These are phyloP conservation scores for Phytophthora cryptogea DNA, from an alignment of 352 stramenopile species.

Conservation along the genomic window DNA sequence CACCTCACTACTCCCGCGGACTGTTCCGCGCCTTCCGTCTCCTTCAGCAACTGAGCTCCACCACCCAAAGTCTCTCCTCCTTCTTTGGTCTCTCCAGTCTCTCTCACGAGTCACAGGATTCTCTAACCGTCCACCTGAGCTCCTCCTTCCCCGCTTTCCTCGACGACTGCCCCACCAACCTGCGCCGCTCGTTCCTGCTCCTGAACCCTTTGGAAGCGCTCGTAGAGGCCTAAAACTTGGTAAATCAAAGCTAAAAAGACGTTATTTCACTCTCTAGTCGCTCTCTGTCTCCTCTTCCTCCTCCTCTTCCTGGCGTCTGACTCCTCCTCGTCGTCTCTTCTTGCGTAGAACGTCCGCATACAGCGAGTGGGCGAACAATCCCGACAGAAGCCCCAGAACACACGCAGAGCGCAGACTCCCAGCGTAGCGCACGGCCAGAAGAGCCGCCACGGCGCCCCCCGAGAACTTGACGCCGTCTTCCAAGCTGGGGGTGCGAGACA, in stretches of 20 bases:
- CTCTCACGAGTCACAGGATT: neutral
- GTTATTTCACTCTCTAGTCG: neutral
- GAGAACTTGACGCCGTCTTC: slow-evolving; percentile 67
- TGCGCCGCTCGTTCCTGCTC: slow-evolving; percentile 43
- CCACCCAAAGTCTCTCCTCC: slow-evolving; percentile 8
- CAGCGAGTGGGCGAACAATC: slow-evolving; percentile 71
- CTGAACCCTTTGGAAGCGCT: slow-evolving; percentile 50
- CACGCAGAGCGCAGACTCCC: slow-evolving; percentile 65
- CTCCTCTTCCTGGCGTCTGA: slow-evolving; percentile 22
- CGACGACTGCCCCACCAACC: slow-evolving; percentile 26
- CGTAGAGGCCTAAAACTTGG: slow-evolving; percentile 9
- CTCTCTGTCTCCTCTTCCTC: slow-evolving; percentile 10
- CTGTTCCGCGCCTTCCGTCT: slow-evolving; percentile 43
- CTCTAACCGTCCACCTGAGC: slow-evolving; percentile 5
- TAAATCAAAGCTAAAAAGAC: no score
- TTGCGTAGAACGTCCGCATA: slow-evolving; percentile 73
- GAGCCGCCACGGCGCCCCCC: slow-evolving; percentile 57
- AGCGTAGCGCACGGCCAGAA: slow-evolving; percentile 64
- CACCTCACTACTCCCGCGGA: slow-evolving; percentile 45
- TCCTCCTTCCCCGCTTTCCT: slow-evolving; percentile 43
- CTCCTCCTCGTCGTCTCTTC: slow-evolving; percentile 21
- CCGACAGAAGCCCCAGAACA: slow-evolving; percentile 61
- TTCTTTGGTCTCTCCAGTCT: slow-evolving; percentile 25
- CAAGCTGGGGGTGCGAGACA: slow-evolving; percentile 36
- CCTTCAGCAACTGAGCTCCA: slow-evolving; percentile 8